These are phyloP conservation scores for Xylariomycetidae sp. DNA, from an alignment of 2,329 filamentous ascomycete genomes.

Conservation along the genomic window DNA sequence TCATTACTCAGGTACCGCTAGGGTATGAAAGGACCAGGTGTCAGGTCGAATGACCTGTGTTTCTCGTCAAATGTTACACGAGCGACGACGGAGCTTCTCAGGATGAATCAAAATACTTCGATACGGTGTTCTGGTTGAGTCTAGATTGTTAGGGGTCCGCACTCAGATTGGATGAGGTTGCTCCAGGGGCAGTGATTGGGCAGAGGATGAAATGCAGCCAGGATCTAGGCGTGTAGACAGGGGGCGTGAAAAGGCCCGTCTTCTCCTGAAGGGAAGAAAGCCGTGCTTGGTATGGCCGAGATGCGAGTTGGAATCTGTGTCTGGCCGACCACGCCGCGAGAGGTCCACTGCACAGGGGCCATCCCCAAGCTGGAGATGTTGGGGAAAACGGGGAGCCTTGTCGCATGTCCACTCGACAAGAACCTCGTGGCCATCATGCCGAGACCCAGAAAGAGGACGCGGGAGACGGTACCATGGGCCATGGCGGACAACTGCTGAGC, in stretches of 20 bases:
- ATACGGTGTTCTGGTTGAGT: conserved; percentile 19
- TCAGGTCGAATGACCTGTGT: neutral
- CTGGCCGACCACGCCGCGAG: too few species aligned
- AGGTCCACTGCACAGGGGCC: too few species aligned
- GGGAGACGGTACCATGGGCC: too few species aligned
- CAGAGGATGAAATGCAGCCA: conserved; percentile 15
- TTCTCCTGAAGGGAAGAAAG: conserved; percentile 14
- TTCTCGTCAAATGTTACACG: conserved; percentile 17
- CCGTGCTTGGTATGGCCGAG: conserved; percentile 24
- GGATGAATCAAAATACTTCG: conserved; percentile 13
- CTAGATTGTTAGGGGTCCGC: conserved; percentile 20
- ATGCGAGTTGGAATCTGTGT: conserved; percentile 11
- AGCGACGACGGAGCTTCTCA: conserved; percentile 10
- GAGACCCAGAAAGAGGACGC: too few species aligned
- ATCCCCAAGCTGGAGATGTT: too few species aligned
- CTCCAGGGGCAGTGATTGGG: conserved; percentile 19
- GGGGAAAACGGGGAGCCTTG: too few species aligned
- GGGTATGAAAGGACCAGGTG: conserved; percentile 1
- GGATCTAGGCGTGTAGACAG: conserved; percentile 20
- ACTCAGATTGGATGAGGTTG: conserved; percentile 13
- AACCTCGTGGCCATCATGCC: too few species aligned
- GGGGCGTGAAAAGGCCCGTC: conserved; percentile 27
- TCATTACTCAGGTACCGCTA: too few species aligned
- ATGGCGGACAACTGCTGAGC: too few species aligned
- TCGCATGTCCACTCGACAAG: too few species aligned